These are phyloP conservation scores for Mycena leptocephala DNA, from an alignment of 768 basidiomycete species.

Conservation along the genomic window DNA sequence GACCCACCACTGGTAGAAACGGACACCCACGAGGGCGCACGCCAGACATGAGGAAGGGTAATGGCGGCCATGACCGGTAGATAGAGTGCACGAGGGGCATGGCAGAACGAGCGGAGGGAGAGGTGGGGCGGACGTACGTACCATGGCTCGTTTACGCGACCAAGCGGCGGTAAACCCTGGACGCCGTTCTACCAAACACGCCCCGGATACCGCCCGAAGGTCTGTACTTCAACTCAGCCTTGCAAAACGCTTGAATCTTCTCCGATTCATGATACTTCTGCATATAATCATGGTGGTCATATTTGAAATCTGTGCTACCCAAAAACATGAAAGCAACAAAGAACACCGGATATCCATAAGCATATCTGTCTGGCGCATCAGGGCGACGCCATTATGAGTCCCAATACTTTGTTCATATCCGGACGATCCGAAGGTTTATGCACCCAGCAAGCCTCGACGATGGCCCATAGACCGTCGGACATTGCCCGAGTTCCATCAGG, in stretches of 20 bases:
- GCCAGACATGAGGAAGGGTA: too few relatives aligned
- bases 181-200: not conserved
- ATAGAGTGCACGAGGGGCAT: not conserved
- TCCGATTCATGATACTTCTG: not conserved
- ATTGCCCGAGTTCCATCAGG: too few relatives aligned
- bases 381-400: too few relatives aligned
- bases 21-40: too few relatives aligned
- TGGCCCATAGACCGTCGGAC: too few relatives aligned
- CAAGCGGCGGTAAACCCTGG: not conserved
- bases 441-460: too few relatives aligned
- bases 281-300: not conserved
- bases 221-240: constrained; percentile 5
- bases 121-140: not conserved
- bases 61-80: too few relatives aligned
- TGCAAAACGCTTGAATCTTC: not conserved
- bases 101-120: not conserved
- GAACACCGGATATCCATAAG: constrained; percentile 4
- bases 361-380: too few relatives aligned
- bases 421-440: too few relatives aligned
- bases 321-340: constrained; percentile 3
- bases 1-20: too few relatives aligned
- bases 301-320: not conserved
- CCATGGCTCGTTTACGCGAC: not conserved
- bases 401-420: too few relatives aligned
- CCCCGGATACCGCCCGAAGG: constrained; percentile 3